Evolutionary conservation across 345 rosid genomes (phyloP).

Genomic region (Arabidopsis thaliana): TAIR10.1 NC_003070.9:477001-477500

Average conservation of each 20-base stretch:
- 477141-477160: not conserved
- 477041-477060: constrained; percentile 42
- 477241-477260: not conserved
- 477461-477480: not conserved
- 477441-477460: not conserved
- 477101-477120: not conserved
- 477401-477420: constrained; percentile 20
- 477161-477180: not conserved
- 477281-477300: constrained; percentile 7
- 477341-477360: not conserved
- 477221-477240: not conserved
- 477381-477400: constrained; percentile 23
- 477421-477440: constrained; percentile 2
- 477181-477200: constrained; percentile 44
- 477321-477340: constrained; percentile 1
- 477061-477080: constrained; percentile 37
- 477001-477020: constrained; percentile 15
- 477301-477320: constrained; percentile 23
- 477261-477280: not conserved
- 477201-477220: constrained; percentile 18
- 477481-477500: not conserved
- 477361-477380: not conserved
- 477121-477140: not conserved
- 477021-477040: constrained; percentile 15
- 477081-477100: constrained; percentile 27